These are phyloP conservation scores for Phytophthora foliorum DNA, from an alignment of 352 stramenopile species.

Conservation along the genomic window DNA sequence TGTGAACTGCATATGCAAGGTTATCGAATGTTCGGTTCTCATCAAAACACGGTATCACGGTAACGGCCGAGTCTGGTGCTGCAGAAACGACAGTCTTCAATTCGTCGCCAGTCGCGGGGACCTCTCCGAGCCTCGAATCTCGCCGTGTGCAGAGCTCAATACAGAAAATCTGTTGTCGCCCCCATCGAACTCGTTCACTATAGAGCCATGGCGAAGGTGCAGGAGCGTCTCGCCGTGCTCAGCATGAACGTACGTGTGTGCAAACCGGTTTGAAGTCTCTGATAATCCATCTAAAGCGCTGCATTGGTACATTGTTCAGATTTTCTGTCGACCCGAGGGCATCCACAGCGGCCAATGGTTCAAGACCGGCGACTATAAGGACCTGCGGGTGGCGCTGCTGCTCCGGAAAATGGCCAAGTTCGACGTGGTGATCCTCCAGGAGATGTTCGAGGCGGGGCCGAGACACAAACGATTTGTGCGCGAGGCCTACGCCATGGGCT, in stretches of 20 bases:
- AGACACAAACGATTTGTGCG: conserved; percentile 68
- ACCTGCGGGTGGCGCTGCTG: conserved; percentile 71
- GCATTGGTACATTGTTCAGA: conserved; percentile 42
- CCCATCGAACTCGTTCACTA: not conserved
- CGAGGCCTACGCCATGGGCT: conserved; percentile 63
- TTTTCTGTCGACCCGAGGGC: conserved; percentile 78
- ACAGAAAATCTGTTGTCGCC: not conserved
- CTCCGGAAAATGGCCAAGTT: conserved; percentile 79
- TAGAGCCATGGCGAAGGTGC: conserved; percentile 35
- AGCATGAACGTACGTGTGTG: conserved; percentile 67
- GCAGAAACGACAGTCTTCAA: conserved; percentile 37
- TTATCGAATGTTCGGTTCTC: not conserved
- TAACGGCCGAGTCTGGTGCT: conserved; percentile 19
- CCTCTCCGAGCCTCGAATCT: conserved; percentile 6
- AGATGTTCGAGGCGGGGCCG: conserved; percentile 82
- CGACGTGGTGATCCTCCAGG: conserved; percentile 80
- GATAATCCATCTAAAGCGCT: conserved; percentile 7
- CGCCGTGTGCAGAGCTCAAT: conserved; percentile 10
- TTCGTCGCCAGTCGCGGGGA: conserved; percentile 20
- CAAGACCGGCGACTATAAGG: conserved; percentile 75
- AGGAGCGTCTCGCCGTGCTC: conserved; percentile 71
- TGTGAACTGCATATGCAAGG: not conserved
- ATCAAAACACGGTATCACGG: not conserved
- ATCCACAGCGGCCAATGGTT: conserved; percentile 86
- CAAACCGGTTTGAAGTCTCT: conserved; percentile 2